phyloP scores from a whole-genome alignment of 139 green algal genomes.

The Klebsormidium nitens region DNA sequence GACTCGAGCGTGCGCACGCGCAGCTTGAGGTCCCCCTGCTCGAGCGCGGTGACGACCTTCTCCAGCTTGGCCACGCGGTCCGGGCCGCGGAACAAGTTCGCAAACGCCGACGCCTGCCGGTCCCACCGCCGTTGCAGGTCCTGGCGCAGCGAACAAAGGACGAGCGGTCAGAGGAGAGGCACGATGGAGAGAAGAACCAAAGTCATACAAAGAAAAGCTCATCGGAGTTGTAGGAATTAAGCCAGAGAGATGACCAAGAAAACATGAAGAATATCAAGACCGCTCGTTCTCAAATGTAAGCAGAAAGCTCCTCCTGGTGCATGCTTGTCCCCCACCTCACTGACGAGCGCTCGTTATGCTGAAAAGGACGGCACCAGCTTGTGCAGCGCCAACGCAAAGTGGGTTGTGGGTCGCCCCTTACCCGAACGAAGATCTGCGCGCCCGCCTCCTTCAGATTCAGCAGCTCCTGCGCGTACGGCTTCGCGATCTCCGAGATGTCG shows the following conservation, averaged over 20 bases:
- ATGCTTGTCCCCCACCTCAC: too few species aligned
- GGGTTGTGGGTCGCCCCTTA: too few species aligned
- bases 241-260: too few species aligned
- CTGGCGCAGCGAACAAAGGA: background rate
- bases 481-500: slow-evolving; percentile 95
- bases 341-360: too few species aligned
- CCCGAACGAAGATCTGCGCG: background rate
- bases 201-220: too few species aligned
- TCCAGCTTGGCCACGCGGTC: slow-evolving; percentile 86
- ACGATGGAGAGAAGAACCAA: background rate
- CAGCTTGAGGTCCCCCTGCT: slow-evolving; percentile 93
- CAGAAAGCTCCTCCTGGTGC: too few species aligned
- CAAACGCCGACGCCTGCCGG: slow-evolving; percentile 75
- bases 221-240: too few species aligned
- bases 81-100: slow-evolving; percentile 86
- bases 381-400: too few species aligned
- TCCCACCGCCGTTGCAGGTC: slow-evolving; percentile 52
- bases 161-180: background rate
- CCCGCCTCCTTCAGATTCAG: slow-evolving; percentile 23
- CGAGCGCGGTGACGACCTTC: slow-evolving; percentile 50
- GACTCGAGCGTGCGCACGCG: slow-evolving; percentile 88
- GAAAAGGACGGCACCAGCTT: too few species aligned
- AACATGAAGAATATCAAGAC: too few species aligned
- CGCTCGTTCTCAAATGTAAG: too few species aligned
- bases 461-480: slow-evolving; percentile 56